phyloP scores from a whole-genome alignment of 225 moss, liverwort and hornwort species.

The Bryum argenteum region DNA sequence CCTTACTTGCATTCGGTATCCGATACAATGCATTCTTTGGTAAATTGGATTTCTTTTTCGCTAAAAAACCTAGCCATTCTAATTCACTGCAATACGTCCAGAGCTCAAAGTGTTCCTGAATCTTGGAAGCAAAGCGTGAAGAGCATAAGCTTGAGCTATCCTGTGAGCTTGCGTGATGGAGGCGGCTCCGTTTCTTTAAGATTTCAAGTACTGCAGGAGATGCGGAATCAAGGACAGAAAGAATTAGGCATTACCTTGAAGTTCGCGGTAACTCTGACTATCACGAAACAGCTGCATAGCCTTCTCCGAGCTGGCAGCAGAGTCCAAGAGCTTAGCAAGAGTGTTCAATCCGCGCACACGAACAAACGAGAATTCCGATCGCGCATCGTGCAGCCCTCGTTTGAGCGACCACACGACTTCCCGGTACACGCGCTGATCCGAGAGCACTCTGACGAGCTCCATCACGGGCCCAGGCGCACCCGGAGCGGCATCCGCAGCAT shows the following conservation, averaged over 20 bases:
- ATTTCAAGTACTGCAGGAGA: background rate
- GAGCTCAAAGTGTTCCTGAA: background rate
- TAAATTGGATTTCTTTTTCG: too few relatives aligned
- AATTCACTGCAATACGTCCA: background rate
- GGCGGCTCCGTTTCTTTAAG: background rate
- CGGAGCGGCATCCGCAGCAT: background rate
- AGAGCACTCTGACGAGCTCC: constrained; percentile 78
- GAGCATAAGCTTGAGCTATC: background rate
- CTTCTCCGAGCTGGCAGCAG: constrained; percentile 80
- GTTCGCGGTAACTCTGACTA: constrained; percentile 75
- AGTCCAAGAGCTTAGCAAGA: constrained; percentile 71
- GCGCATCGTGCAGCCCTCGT: constrained; percentile 76
- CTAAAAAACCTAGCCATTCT: background rate
- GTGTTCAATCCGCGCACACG: constrained; percentile 79
- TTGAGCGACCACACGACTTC: constrained; percentile 85
- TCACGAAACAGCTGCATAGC: constrained; percentile 85
- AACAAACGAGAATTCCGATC: constrained; percentile 87
- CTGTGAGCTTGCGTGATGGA: background rate
- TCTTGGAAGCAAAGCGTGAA: background rate
- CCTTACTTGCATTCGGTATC: background rate
- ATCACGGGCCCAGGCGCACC: constrained; percentile 45
- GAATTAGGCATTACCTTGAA: constrained; percentile 70
- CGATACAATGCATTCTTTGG: background rate
- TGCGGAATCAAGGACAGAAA: background rate
- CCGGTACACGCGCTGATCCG: constrained; percentile 93